Evolutionary conservation across 805 yeast genomes (phyloP).

Genomic region (Ogataea nonfermentans): DNA sequence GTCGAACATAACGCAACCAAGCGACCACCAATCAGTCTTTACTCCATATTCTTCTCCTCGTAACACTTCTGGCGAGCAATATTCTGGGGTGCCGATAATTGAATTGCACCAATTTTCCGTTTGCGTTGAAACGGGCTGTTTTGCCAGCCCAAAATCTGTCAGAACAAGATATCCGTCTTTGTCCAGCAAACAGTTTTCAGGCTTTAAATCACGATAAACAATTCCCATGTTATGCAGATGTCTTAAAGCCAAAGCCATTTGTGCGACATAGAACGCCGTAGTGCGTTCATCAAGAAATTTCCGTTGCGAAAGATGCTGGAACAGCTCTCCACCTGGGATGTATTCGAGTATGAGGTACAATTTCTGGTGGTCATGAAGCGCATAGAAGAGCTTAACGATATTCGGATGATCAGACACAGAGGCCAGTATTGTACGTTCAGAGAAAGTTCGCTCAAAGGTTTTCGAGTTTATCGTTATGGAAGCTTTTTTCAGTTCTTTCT

Average conservation of each 20-base stretch:
- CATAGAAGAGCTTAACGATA: conserved; percentile 78
- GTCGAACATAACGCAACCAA: conserved; percentile 78
- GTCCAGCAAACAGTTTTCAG: conserved; percentile 82
- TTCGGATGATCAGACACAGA: conserved; percentile 70
- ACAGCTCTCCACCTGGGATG: conserved; percentile 89
- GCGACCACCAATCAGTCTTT: conserved; percentile 86
- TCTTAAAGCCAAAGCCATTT: conserved; percentile 70
- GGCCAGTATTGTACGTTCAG: conserved; percentile 67
- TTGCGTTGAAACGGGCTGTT: conserved; percentile 33
- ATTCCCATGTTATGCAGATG: conserved; percentile 77
- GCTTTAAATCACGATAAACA: conserved; percentile 84
- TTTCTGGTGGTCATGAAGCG: conserved; percentile 74
- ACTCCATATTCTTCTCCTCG: conserved; percentile 74
- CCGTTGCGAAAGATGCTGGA: conserved; percentile 50
- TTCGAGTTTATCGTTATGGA: conserved; percentile 54
- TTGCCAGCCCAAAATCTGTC: conserved; percentile 82
- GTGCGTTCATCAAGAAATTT: conserved; percentile 52
- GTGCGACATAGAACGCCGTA: conserved; percentile 75
- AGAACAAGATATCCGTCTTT: conserved; percentile 71
- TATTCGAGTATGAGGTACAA: conserved; percentile 75
- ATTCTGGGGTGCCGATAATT: conserved; percentile 74
- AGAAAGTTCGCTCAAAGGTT: conserved; percentile 68
- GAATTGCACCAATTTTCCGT: conserved; percentile 49
- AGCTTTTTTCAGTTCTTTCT: conserved; percentile 80
- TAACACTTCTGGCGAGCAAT: conserved; percentile 85